phyloP scores from a whole-genome alignment of 2,329 filamentous ascomycete species.

The Clonostachys byssicola region DNA sequence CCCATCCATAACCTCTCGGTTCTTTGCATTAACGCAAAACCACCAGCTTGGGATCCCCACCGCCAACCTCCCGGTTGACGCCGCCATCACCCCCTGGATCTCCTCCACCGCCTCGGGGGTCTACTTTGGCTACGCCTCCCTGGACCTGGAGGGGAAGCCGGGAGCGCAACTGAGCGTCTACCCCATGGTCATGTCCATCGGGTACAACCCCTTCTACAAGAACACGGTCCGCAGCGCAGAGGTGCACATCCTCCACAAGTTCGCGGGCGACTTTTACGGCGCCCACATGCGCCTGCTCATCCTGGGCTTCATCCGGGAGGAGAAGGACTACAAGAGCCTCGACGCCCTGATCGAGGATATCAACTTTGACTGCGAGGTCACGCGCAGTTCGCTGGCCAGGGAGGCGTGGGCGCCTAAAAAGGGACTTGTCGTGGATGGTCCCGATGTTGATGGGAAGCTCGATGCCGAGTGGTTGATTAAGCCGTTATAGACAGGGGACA shows the following conservation, averaged over 20 bases:
- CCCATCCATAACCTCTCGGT: background rate
- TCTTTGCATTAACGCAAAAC: background rate
- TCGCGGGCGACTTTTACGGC: slow-evolving; percentile 80
- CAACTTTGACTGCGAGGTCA: slow-evolving; percentile 80
- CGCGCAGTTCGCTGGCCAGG: slow-evolving; percentile 66
- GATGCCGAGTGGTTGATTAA: slow-evolving; percentile 33
- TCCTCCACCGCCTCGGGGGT: slow-evolving; percentile 68
- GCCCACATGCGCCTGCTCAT: slow-evolving; percentile 75
- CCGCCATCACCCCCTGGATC: slow-evolving; percentile 56
- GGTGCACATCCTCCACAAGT: slow-evolving; percentile 81
- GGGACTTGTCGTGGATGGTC: slow-evolving; percentile 6
- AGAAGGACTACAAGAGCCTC: slow-evolving; percentile 80
- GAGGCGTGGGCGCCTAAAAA: slow-evolving; percentile 49
- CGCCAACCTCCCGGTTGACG: slow-evolving; percentile 81
- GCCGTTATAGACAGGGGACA: slow-evolving; percentile 8
- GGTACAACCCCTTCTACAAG: slow-evolving; percentile 97
- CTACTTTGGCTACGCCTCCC: slow-evolving; percentile 88
- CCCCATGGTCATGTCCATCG: slow-evolving; percentile 90
- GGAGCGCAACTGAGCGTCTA: slow-evolving; percentile 54
- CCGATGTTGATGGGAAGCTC: slow-evolving; percentile 19
- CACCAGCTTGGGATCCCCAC: slow-evolving; percentile 87
- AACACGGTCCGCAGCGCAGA: slow-evolving; percentile 84
- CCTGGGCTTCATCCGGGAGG: slow-evolving; percentile 82
- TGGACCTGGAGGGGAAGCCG: slow-evolving; percentile 52
- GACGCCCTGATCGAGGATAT: slow-evolving; percentile 89